A percentile compares a stretch with the other conserved stretches of the same genome.
phyloP scores from a whole-genome alignment of 345 rosid species.

The Arabidopsis arenosa region DNA sequence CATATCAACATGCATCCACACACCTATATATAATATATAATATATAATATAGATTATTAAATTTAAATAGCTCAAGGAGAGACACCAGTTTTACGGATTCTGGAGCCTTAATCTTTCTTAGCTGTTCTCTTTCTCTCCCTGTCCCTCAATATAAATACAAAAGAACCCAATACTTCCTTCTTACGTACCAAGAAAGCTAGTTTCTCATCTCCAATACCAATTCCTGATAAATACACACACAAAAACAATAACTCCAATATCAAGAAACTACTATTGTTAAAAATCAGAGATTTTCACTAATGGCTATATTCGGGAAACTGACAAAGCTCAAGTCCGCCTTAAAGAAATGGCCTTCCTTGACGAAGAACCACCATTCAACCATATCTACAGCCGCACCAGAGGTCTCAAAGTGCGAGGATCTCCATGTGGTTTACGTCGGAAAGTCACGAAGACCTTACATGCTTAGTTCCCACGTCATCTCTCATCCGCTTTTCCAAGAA shows the following conservation, averaged over 20 bases:
- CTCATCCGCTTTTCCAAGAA: slow-evolving; percentile 82
- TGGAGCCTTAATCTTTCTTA: slow-evolving; percentile 47
- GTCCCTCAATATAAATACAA: slow-evolving; percentile 41
- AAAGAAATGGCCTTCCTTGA: slow-evolving; percentile 76
- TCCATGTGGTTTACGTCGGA: slow-evolving; percentile 75
- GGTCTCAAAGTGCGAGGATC: slow-evolving; percentile 36
- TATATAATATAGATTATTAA: neutral
- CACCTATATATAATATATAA: slow-evolving; percentile 4
- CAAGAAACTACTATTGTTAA: neutral
- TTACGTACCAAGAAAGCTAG: slow-evolving; percentile 25
- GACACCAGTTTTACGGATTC: slow-evolving; percentile 33
- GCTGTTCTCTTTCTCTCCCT: slow-evolving; percentile 45
- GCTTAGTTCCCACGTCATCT: slow-evolving; percentile 53
- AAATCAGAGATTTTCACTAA: slow-evolving; percentile 23
- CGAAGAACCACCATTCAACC: slow-evolving; percentile 45
- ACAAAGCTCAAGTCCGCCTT: slow-evolving; percentile 86
- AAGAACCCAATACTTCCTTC: slow-evolving; percentile 38
- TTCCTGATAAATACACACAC: neutral
- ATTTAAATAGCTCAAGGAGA: neutral
- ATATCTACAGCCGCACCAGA: neutral
- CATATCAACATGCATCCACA: slow-evolving; percentile 33
- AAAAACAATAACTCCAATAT: neutral
- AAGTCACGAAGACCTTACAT: slow-evolving; percentile 76
- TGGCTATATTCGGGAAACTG: slow-evolving; percentile 74
- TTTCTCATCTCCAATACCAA: slow-evolving; percentile 18